A percentile compares a stretch with the other conserved stretches of the same genome.
Conservation (phyloP, 352 stramenopile species). For the Phytopythium montanum region DNA sequence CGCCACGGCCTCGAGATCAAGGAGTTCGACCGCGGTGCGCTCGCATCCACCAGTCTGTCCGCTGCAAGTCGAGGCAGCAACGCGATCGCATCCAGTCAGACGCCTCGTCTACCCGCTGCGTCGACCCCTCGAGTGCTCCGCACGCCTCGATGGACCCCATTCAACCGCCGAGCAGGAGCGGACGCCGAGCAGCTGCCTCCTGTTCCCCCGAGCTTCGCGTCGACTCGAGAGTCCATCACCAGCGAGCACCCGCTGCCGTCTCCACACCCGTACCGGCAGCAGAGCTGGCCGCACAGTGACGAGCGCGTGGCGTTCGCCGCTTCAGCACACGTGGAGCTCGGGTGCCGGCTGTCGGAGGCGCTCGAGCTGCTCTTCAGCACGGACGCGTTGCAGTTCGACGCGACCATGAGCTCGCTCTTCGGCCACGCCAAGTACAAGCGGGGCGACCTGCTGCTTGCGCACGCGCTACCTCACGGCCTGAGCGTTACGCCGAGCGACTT, state of each 20-base stretch:
- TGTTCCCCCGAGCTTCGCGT: background rate
- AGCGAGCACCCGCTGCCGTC: background rate
- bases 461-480: conserved; percentile 26
- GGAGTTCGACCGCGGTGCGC: conserved; percentile 44
- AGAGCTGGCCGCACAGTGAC: conserved; percentile 37
- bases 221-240: background rate
- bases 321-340: conserved; percentile 49
- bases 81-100: background rate
- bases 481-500: conserved; percentile 10
- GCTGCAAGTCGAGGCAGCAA: background rate
- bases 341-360: conserved; percentile 48
- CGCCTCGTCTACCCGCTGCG: background rate
- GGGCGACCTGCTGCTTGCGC: conserved; percentile 44
- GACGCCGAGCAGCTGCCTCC: background rate
- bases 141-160: conserved; percentile 2
- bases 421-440: conserved; percentile 46
- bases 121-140: background rate
- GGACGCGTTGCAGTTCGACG: conserved; percentile 46
- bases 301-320: conserved; percentile 49
- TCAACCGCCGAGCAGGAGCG: background rate
- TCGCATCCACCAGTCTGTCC: background rate
- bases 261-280: conserved; percentile 13
- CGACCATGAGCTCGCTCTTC: conserved; percentile 56
- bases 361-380: conserved; percentile 62
- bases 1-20: conserved; percentile 39